These are phyloP conservation scores for Oryza rufipogon DNA, from an alignment of 176 grass and related monocot genomes.

Conservation along the genomic window DNA sequence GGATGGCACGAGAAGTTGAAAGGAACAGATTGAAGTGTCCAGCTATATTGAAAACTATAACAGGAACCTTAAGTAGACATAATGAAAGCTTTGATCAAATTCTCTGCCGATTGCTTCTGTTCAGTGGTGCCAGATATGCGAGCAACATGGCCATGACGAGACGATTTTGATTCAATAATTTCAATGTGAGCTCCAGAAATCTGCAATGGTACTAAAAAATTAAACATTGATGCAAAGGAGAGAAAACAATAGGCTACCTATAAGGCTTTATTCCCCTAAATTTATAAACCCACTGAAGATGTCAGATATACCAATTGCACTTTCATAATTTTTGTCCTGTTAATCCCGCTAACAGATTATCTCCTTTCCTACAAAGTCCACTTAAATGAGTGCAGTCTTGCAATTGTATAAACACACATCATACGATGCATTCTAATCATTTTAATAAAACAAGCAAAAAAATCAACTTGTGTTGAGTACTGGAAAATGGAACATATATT, in stretches of 20 bases:
- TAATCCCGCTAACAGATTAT: neutral
- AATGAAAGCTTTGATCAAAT: slow-evolving; percentile 96
- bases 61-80: slow-evolving; percentile 70
- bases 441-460: slow-evolving; percentile 2
- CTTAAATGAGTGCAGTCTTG: neutral
- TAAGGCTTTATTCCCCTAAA: neutral
- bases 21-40: slow-evolving; percentile 30
- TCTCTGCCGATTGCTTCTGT: slow-evolving; percentile 86
- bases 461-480: slow-evolving; percentile 12
- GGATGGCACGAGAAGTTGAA: slow-evolving; percentile 30
- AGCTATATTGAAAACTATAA: slow-evolving; percentile 27
- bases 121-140: slow-evolving; percentile 76
- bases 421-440: neutral
- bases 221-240: neutral
- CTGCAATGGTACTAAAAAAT: slow-evolving; percentile 55
- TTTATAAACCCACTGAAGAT: slow-evolving; percentile 1
- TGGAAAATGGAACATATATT: neutral
- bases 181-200: slow-evolving; percentile 95
- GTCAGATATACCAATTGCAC: neutral
- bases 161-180: slow-evolving; percentile 82
- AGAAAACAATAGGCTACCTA: neutral
- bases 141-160: slow-evolving; percentile 83
- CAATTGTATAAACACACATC: neutral
- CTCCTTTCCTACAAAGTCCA: slow-evolving; percentile 16
- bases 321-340: neutral